Evolutionary conservation across 306 rosid species (phyloP).

Genomic region (Albizia julibrissin): DNA sequence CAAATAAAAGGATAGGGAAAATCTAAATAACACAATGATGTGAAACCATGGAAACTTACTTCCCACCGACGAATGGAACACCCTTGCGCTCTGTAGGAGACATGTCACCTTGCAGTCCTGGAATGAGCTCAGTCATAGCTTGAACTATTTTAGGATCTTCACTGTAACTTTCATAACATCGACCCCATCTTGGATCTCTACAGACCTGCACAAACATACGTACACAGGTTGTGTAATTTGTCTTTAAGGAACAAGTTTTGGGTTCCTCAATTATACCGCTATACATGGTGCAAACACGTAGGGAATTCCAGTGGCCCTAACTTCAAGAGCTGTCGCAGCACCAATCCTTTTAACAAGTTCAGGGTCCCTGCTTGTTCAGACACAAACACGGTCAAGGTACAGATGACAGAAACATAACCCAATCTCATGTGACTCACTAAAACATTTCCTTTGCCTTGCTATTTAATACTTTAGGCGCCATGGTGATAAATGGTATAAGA

Average conservation of each 20-base stretch:
- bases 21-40: background rate
- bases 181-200: conserved; percentile 66
- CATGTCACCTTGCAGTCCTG: conserved; percentile 50
- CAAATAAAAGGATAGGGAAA: background rate
- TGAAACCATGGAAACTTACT: conserved; percentile 35
- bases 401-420: background rate
- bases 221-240: background rate
- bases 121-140: conserved; percentile 49
- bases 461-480: background rate
- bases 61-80: conserved; percentile 47
- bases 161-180: conserved; percentile 57
- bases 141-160: conserved; percentile 50
- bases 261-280: conserved; percentile 40
- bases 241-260: background rate
- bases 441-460: background rate
- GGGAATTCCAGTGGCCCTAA: conserved; percentile 57
- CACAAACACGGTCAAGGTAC: background rate
- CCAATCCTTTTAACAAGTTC: conserved; percentile 54
- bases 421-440: background rate
- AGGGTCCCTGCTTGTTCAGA: conserved; percentile 43
- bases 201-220: conserved; percentile 43
- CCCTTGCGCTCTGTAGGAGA: conserved; percentile 37
- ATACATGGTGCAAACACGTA: conserved; percentile 52
- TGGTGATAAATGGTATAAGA: background rate
- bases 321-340: conserved; percentile 59